Base-by-base conservation (phyloP, 139 green algal genomes). In the Mesostigma viride region DNA sequence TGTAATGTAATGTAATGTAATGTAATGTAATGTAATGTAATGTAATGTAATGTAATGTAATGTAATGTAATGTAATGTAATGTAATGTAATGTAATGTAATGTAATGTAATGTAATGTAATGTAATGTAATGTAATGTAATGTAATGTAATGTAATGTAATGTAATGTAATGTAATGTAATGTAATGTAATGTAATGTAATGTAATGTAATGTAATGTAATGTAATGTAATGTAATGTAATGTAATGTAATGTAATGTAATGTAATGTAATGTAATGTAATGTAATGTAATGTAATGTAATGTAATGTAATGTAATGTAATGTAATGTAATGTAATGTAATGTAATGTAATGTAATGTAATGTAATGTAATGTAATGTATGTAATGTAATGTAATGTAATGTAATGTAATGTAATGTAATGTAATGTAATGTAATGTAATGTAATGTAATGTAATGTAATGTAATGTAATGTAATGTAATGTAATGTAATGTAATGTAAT, bases 241-340 rank as follows among this genome's bases (percentile, higher is more conserved):
- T 61, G n/a, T 27, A 24, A n/a, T 31, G 51, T 61, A 24, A n/a
- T n/a, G n/a, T n/a, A n/a, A 61, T 61, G 51, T 61, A 24, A 61
- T 61, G 51, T 61, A 2, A 61, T 61, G 51, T 61, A 24, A 61
- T 61, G 51, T 61, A 24, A 61, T 60, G 51, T 61, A 24, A 61
- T 61, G 51, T 3, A n/a, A 61, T 61, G 51, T 61, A 24, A 61
- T 61, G 51, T 61, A 24, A 61, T 61, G 2, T 48, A 14, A 48
- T 48, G 40, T 48, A 14, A 48, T 48, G 40, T 48, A 14, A 48
- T 48, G 40, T 61, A 24, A 61, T 61, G 51, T 61, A 24, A 35
- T 61, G 51, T 61, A 24, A 61, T 61, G 51, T 61, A 2, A 61
- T 61, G 51, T 61, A 24, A 61, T 61, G 51, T 61, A 14, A 48